Conservation (phyloP, 2,329 filamentous ascomycete species). For the Botryosphaeria dothidea region DNA sequence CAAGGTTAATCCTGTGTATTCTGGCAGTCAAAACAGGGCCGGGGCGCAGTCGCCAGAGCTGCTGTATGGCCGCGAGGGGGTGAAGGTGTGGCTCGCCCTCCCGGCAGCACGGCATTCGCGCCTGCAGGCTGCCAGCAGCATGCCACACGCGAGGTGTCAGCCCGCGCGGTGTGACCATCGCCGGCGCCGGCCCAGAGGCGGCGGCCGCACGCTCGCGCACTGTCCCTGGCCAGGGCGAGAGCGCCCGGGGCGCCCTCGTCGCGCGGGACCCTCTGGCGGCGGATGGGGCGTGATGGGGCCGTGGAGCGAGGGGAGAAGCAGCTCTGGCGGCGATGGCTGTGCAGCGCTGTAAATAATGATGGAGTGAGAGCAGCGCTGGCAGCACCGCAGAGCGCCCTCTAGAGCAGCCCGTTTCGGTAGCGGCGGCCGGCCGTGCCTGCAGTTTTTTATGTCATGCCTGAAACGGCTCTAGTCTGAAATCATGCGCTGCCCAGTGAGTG, state of each 20-base stretch:
- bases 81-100: not conserved
- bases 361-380: not conserved
- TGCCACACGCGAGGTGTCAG: conserved; percentile 13
- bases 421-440: not conserved
- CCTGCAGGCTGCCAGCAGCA: not conserved
- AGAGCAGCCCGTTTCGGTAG: conserved; percentile 8
- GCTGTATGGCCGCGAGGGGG: not conserved
- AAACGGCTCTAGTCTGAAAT: conserved; percentile 30
- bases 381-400: conserved; percentile 10
- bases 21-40: not conserved
- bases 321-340: not conserved
- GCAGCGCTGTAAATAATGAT: not conserved
- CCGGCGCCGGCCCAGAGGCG: not conserved
- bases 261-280: not conserved
- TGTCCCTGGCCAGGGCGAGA: not conserved
- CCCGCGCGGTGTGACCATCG: conserved; percentile 1
- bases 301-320: not conserved
- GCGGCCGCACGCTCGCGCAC: not conserved
- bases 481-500: conserved; percentile 20
- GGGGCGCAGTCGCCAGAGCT: not conserved
- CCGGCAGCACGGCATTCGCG: conserved; percentile 3
- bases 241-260: not conserved
- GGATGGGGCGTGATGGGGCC: not conserved
- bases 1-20: conserved; percentile 8
- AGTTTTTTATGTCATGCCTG: conserved; percentile 24